Percentiles rank a stretch among this genome's conserved stretches.
phyloP scores from a whole-genome alignment of 352 stramenopile species.

The Stephanocyclus meneghinianus region DNA sequence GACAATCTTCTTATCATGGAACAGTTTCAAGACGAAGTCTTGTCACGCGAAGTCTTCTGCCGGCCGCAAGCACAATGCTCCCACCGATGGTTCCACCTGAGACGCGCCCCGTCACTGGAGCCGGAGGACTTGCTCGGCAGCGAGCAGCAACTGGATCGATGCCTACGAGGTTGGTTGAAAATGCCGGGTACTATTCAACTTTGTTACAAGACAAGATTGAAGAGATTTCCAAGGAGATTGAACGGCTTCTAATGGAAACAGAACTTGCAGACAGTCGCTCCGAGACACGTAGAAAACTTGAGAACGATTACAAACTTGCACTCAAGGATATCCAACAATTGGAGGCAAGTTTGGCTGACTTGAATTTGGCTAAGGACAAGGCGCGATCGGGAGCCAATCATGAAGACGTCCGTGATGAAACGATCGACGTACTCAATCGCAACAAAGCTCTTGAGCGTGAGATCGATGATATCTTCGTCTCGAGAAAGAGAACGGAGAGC shows the following conservation, averaged over 20 bases:
- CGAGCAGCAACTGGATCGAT: not conserved
- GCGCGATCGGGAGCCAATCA: slow-evolving; percentile 21
- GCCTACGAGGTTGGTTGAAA: slow-evolving; percentile 27
- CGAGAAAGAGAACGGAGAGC: slow-evolving; percentile 32
- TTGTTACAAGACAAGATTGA: slow-evolving; percentile 37
- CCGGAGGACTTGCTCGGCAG: slow-evolving; percentile 15
- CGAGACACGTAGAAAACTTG: slow-evolving; percentile 19
- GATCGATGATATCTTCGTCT: slow-evolving; percentile 42
- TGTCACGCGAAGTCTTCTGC: not conserved
- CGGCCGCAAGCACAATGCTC: slow-evolving; percentile 2
- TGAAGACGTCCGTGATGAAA: slow-evolving; percentile 23
- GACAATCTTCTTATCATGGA: slow-evolving; percentile 1
- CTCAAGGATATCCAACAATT: slow-evolving; percentile 21
- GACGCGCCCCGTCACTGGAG: slow-evolving; percentile 33
- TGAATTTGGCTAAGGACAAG: slow-evolving; percentile 38
- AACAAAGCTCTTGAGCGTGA: slow-evolving; percentile 47
- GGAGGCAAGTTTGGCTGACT: slow-evolving; percentile 35
- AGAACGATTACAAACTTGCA: slow-evolving; percentile 23
- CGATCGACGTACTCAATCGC: slow-evolving; percentile 1
- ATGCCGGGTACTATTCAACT: slow-evolving; percentile 35
- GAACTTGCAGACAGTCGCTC: slow-evolving; percentile 32
- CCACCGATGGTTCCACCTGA: slow-evolving; percentile 3
- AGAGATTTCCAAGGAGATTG: slow-evolving; percentile 36
- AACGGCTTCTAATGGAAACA: slow-evolving; percentile 28
- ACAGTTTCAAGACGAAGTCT: slow-evolving; percentile 14